Percentiles rank a stretch among this genome's conserved stretches.
phyloP scores from a whole-genome alignment of 495 filamentous ascomycete species.

The Chaetomium tenue region DNA sequence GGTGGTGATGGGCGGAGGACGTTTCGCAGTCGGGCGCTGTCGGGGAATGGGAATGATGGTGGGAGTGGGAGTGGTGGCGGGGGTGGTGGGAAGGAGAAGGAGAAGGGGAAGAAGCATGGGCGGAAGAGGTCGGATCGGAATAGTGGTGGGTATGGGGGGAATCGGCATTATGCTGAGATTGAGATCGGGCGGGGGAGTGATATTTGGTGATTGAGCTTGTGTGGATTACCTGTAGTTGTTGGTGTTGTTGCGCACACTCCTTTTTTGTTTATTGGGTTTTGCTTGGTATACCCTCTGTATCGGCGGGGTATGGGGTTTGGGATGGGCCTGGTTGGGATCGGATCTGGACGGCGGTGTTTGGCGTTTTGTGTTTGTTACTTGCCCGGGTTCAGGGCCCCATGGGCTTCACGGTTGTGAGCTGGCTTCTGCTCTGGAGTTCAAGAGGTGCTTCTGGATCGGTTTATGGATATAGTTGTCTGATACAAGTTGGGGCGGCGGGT shows the following conservation, averaged over 20 bases:
- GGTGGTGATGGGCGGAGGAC: slow-evolving; percentile 1
- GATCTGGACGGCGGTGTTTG: neutral
- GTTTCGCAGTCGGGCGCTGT: neutral
- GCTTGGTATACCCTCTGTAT: neutral
- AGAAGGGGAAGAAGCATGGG: slow-evolving; percentile 9
- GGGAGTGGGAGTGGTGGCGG: neutral
- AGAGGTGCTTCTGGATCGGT: neutral
- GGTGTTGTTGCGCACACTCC: neutral
- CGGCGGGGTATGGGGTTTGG: too few species aligned
- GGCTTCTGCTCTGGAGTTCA: slow-evolving; percentile 23
- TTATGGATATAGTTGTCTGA: neutral
- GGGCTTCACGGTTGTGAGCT: slow-evolving; percentile 10
- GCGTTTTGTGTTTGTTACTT: neutral
- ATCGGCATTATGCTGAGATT: slow-evolving; percentile 30
- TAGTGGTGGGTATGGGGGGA: slow-evolving; percentile 1
- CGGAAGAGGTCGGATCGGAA: slow-evolving; percentile 17
- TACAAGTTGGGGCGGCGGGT: neutral
- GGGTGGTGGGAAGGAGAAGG: neutral
- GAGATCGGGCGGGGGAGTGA: slow-evolving; percentile 32
- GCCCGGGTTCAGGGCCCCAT: neutral
- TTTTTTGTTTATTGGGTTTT: slow-evolving; percentile 4
- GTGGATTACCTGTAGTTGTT: neutral
- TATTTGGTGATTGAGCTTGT: slow-evolving; percentile 27
- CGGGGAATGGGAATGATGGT: neutral
- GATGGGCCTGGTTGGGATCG: neutral